Percentiles rank a stretch among this genome's conserved stretches.
These are phyloP conservation scores for Rhodotorula glutinis DNA, from an alignment of 1,284 basidiomycete genomes.

Conservation along the genomic window DNA sequence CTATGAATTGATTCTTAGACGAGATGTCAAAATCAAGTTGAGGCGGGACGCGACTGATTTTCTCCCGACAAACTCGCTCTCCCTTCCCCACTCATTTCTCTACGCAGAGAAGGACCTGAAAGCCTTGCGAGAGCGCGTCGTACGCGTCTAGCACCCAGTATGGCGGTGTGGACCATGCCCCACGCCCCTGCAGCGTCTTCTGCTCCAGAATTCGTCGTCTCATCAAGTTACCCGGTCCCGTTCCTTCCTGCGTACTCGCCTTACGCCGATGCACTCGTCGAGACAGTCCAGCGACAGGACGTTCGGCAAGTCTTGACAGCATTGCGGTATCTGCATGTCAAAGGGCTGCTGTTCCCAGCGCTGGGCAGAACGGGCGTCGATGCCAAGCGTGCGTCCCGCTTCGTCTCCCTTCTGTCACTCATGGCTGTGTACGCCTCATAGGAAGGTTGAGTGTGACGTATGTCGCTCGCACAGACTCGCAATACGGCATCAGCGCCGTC, in stretches of 20 bases:
- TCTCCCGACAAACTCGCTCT: too few species aligned
- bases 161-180: too few species aligned
- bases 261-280: not conserved
- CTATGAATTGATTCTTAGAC: too few species aligned
- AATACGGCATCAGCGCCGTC: not conserved
- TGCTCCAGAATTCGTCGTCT: not conserved
- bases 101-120: too few species aligned
- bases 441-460: too few species aligned
- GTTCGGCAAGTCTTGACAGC: not conserved
- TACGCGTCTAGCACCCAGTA: too few species aligned
- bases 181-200: too few species aligned
- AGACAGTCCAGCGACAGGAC: not conserved
- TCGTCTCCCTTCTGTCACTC: too few species aligned
- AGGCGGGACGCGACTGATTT: too few species aligned
- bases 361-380: not conserved
- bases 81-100: too few species aligned
- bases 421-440: not conserved
- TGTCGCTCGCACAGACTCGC: not conserved
- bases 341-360: not conserved
- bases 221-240: not conserved
- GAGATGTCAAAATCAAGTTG: too few species aligned
- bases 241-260: not conserved
- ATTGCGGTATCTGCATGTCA: not conserved
- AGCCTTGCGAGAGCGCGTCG: too few species aligned
- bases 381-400: not conserved